A percentile compares a stretch with the other conserved stretches of the same genome.
These are phyloP conservation scores for Xylaria multiplex DNA, from an alignment of 2,329 filamentous ascomycete species.

Conservation along the genomic window DNA sequence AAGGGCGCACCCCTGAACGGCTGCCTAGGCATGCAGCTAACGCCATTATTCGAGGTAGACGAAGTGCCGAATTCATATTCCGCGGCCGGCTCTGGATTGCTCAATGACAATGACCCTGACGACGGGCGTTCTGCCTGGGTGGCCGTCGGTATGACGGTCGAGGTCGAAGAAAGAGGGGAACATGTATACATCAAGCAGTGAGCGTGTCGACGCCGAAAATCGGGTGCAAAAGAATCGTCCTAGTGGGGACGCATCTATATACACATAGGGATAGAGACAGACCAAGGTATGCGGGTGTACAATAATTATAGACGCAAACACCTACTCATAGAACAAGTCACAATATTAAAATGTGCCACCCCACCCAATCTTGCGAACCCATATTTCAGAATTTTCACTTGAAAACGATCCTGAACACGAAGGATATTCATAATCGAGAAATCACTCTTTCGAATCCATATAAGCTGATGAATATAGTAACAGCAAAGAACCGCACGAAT, in stretches of 20 bases:
- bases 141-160: constrained; percentile 66
- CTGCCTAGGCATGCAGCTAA: constrained; percentile 74
- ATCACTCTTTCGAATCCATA: neutral
- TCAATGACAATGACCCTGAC: constrained; percentile 48
- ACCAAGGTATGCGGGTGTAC: neutral
- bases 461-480: neutral
- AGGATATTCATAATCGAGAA: neutral
- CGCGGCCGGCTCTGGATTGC: constrained; percentile 22
- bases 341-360: no score
- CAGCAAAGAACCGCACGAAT: neutral
- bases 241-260: neutral
- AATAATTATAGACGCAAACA: no score
- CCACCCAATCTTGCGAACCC: no score
- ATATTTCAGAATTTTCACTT: no score
- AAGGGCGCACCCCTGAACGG: constrained; percentile 65
- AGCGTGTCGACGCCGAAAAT: neutral
- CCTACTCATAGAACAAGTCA: no score
- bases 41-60: constrained; percentile 60
- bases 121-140: constrained; percentile 52
- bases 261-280: constrained; percentile 12
- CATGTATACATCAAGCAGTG: constrained; percentile 56
- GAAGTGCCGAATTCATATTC: neutral
- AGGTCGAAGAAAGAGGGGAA: constrained; percentile 59
- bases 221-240: neutral
- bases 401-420: no score